A percentile compares a stretch with the other conserved stretches of the same genome.
These are phyloP conservation scores for Nannochloris sp. DNA, from an alignment of 139 green algal genomes.

Conservation along the genomic window DNA sequence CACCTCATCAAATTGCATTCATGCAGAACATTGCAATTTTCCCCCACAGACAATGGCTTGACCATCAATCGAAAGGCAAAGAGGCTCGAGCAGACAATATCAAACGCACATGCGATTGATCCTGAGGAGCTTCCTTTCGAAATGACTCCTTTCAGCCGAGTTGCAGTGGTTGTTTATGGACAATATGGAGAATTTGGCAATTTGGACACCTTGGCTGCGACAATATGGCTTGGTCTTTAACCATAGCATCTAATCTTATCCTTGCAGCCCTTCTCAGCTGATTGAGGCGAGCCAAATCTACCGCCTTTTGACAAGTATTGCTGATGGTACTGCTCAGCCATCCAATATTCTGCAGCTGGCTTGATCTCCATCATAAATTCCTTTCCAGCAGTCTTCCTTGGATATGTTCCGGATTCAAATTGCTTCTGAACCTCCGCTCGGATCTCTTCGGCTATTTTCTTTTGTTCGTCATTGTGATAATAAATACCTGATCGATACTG, in stretches of 20 bases:
- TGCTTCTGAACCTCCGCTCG: conserved; percentile 3
- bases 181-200: neutral
- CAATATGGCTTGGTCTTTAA: neutral
- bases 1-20: no score
- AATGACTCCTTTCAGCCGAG: conserved; percentile 21
- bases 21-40: no score
- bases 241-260: conserved; percentile 64
- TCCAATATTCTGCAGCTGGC: conserved; percentile 39
- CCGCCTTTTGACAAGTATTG: conserved; percentile 63
- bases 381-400: conserved; percentile 32
- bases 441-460: conserved; percentile 9
- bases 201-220: conserved; percentile 1
- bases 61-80: neutral
- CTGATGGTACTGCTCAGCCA: conserved; percentile 47
- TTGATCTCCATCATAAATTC: conserved; percentile 52
- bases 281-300: conserved; percentile 46
- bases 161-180: neutral
- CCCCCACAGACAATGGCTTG: no score
- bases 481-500: conserved; percentile 81
- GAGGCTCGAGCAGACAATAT: conserved; percentile 15
- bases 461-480: conserved; percentile 60
- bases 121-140: conserved; percentile 21
- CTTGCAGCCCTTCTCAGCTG: conserved; percentile 51
- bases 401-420: conserved; percentile 31
- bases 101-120: conserved; percentile 11